phyloP scores from a whole-genome alignment of 441 rosid genomes.

The Populus hybrid region DNA sequence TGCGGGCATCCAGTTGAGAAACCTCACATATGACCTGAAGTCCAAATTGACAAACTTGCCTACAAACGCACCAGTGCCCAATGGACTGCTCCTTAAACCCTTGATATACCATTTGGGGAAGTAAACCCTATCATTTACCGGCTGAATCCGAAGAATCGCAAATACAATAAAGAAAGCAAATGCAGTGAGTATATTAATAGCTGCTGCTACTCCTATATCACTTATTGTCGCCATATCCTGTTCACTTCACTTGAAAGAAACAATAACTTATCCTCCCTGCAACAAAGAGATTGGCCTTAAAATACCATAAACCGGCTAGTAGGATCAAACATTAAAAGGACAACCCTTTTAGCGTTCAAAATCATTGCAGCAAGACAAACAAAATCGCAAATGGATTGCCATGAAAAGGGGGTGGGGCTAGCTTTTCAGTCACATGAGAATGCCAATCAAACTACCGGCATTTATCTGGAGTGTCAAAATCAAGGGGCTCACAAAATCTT shows the following conservation, averaged over 20 bases:
- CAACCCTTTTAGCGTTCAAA: background rate
- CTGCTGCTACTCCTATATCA: slow-evolving; percentile 45
- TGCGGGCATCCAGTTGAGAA: slow-evolving; percentile 52
- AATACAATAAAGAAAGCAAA: slow-evolving; percentile 40
- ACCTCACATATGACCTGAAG: slow-evolving; percentile 35
- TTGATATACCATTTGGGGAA: slow-evolving; percentile 49
- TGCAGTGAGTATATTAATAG: slow-evolving; percentile 42
- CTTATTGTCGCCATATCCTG: slow-evolving; percentile 37
- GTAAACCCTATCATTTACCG: slow-evolving; percentile 45
- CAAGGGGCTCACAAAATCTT: background rate
- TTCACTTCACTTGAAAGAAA: background rate
- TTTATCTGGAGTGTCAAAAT: slow-evolving; percentile 4
- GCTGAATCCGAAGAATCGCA: slow-evolving; percentile 48
- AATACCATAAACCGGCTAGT: background rate
- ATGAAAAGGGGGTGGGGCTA: background rate
- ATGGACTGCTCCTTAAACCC: slow-evolving; percentile 41
- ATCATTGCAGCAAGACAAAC: background rate
- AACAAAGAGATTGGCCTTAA: background rate
- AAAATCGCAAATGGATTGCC: background rate
- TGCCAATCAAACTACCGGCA: slow-evolving; percentile 4
- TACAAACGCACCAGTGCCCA: slow-evolving; percentile 31
- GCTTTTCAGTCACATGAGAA: slow-evolving; percentile 3
- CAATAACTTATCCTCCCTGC: slow-evolving; percentile 4
- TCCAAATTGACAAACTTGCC: slow-evolving; percentile 45
- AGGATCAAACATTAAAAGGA: background rate